Evolutionary conservation across 2,329 filamentous ascomycete species (phyloP), one percentile per base, ranked within the genome.

Genomic region (Colletotrichum navitas): DNA sequence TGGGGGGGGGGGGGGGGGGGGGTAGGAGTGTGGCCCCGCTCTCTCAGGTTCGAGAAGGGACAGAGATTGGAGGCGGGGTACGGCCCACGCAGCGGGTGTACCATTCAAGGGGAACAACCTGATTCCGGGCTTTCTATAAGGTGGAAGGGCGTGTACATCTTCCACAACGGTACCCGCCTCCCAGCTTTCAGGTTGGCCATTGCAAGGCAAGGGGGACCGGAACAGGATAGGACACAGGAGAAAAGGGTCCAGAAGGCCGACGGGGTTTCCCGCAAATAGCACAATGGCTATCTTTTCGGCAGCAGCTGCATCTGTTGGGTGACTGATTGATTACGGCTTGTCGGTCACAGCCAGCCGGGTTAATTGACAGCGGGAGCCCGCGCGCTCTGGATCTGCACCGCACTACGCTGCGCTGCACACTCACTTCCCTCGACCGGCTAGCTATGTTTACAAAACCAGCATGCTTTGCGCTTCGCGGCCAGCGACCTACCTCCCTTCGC

Each of bases 21-120:
- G 16, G 16, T 5, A 18, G n/a, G 32, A 11, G 36, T 12, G 21
- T 21, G 32, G 51, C 36, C 59, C 65, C 68, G 45, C 59, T 63
- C 45, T 54, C 49, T 63, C 59, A 43, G 24, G 63, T 68, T 71
- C 68, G 64, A 71, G 68, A 71, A 71, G 63, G 68, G 65, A 68
- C 64, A 63, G 65, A 68, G 51, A 68, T 71, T 68, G 47, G 52
- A 68, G 68, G 68, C 68, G 68, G 65, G 68, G 68, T 68, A 63
- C 32, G 56, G 56, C 14, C 16, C 21, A 18, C 12, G 55, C 14
- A 24, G 63, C 4, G n/a, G 24, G 49, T 29, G 55, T 68, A 45
- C 56, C 41, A 5, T 11, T 34, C 36, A 67, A 62, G 26, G 43
- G 39, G 49, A 41, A 45, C 21, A 56, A 71, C 63, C 32, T 39